A percentile compares a stretch with the other conserved stretches of the same genome.
Evolutionary conservation across 306 rosid genomes (phyloP).

Genomic region (Vicia faba): DNA sequence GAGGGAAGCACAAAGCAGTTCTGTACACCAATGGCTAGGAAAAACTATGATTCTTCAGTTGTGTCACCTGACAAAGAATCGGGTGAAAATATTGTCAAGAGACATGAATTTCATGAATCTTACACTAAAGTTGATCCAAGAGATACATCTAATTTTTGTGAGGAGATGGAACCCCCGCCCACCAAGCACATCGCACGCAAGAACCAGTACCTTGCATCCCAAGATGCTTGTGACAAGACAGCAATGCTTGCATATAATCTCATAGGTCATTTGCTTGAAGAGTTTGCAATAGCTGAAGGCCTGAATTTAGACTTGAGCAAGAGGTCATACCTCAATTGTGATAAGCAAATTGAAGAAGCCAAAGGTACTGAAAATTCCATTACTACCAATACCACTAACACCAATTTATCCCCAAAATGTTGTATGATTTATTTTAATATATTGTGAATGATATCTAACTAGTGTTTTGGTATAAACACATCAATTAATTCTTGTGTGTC

Average conservation of each 20-base stretch:
- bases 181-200: conserved; percentile 31
- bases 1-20: conserved; percentile 12
- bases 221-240: conserved; percentile 76
- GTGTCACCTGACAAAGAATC: conserved; percentile 29
- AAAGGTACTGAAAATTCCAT: conserved; percentile 51
- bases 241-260: conserved; percentile 69
- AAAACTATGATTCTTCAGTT: conserved; percentile 17
- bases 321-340: conserved; percentile 46
- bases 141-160: conserved; percentile 27
- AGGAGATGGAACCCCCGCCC: conserved; percentile 24
- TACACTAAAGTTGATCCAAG: conserved; percentile 25
- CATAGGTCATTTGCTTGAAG: conserved; percentile 60
- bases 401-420: background rate
- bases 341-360: conserved; percentile 43
- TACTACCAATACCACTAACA: background rate
- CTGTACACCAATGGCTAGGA: background rate
- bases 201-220: conserved; percentile 67
- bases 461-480: background rate
- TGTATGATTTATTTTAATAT: conserved; percentile 3
- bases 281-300: conserved; percentile 54
- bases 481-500: background rate
- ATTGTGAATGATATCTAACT: conserved; percentile 3
- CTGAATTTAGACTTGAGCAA: conserved; percentile 43
- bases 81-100: conserved; percentile 30
- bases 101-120: conserved; percentile 20